These are phyloP conservation scores for Phyllosticta citriasiana DNA, from an alignment of 2,329 filamentous ascomycete species.

Conservation along the genomic window DNA sequence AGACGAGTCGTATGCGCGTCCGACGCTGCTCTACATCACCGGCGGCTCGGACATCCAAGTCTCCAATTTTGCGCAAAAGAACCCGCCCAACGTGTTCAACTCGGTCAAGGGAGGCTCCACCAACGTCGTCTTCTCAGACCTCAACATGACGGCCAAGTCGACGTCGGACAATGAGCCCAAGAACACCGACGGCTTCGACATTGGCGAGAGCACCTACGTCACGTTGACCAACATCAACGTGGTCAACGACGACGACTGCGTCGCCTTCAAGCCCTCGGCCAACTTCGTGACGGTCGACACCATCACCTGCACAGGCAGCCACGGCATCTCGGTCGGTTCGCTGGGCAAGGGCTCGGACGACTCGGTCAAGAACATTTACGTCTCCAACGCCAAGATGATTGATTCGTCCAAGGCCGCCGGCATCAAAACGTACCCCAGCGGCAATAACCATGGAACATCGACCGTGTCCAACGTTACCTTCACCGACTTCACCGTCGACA, in stretches of 20 bases:
- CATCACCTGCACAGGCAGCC: conserved; percentile 35
- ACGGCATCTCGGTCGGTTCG: conserved; percentile 40
- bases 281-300: conserved; percentile 31
- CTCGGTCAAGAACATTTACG: conserved; percentile 34
- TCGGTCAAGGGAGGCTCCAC: conserved; percentile 27
- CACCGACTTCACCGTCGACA: conserved; percentile 26
- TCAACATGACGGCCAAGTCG: conserved; percentile 32
- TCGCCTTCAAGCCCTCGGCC: conserved; percentile 35
- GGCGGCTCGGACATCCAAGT: conserved; percentile 31
- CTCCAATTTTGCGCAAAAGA: conserved; percentile 29
- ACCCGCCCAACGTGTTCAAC: conserved; percentile 38
- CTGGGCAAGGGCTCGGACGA: conserved; percentile 33
- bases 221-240: conserved; percentile 28
- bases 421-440: conserved; percentile 37
- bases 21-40: conserved; percentile 34
- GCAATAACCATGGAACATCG: conserved; percentile 24
- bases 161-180: conserved; percentile 29
- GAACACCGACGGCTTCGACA: conserved; percentile 38
- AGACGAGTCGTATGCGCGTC: conserved; percentile 29
- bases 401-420: conserved; percentile 36
- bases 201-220: conserved; percentile 29
- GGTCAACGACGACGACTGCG: conserved; percentile 36
- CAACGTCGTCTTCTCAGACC: conserved; percentile 27
- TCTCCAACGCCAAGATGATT: conserved; percentile 32
- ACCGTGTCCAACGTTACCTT: conserved; percentile 36